Evolutionary conservation across 2,329 filamentous ascomycete species (phyloP).

Genomic region (Diaporthe sp.): DNA sequence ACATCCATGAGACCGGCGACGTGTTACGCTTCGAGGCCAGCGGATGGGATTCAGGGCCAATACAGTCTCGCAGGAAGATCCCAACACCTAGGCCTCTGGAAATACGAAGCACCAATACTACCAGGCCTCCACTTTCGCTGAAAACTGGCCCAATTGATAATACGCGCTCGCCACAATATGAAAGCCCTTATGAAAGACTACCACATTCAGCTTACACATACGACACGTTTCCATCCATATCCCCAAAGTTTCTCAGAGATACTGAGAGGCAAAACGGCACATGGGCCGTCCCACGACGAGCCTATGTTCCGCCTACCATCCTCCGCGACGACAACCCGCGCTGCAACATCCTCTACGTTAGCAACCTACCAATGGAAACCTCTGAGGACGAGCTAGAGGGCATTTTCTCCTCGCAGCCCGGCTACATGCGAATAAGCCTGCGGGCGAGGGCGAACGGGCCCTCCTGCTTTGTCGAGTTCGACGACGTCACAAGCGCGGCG

Average conservation of each 20-base stretch:
- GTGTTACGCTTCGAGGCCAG: not conserved
- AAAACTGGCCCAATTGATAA: not conserved
- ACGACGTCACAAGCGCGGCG: slow-evolving; percentile 91
- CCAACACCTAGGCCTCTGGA: too few species aligned
- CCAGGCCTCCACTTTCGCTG: not conserved
- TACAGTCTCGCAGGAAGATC: not conserved
- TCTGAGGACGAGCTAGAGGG: slow-evolving; percentile 96
- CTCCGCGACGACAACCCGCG: slow-evolving; percentile 96
- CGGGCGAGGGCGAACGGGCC: slow-evolving; percentile 94
- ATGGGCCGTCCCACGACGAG: slow-evolving; percentile 6
- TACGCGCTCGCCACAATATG: not conserved
- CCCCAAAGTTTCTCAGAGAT: not conserved
- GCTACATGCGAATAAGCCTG: slow-evolving; percentile 95
- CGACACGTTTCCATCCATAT: not conserved
- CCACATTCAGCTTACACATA: slow-evolving; percentile 1
- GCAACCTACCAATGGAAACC: slow-evolving; percentile 93
- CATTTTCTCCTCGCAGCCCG: slow-evolving; percentile 91
- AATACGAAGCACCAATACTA: not conserved
- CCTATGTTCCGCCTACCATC: slow-evolving; percentile 74
- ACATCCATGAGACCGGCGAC: not conserved
- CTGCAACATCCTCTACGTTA: slow-evolving; percentile 97
- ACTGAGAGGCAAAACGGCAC: not conserved
- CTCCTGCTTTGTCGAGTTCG: slow-evolving; percentile 99
- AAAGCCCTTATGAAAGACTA: not conserved
- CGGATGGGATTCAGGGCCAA: not conserved